A percentile compares a stretch with the other conserved stretches of the same genome.
These are phyloP conservation scores for Coffea canephora DNA, from an alignment of 257 asterid species.

Conservation along the genomic window DNA sequence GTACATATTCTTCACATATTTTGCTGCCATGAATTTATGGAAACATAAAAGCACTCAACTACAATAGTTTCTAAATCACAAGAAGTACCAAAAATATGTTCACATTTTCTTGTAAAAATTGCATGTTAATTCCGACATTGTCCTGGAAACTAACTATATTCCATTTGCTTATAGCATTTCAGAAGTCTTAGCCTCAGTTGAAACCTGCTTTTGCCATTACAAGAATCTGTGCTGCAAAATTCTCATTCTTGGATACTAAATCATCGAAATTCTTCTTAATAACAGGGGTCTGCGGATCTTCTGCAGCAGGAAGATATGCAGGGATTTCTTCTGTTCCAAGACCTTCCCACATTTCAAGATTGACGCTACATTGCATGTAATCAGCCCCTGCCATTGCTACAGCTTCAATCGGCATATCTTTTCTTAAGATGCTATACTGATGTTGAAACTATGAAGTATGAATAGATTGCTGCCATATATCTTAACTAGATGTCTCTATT, in stretches of 20 bases:
- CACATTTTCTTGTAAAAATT: too few relatives aligned
- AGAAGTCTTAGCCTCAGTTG: background rate
- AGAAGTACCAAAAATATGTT: too few relatives aligned
- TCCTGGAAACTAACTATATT: too few relatives aligned
- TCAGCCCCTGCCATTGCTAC: conserved; percentile 32
- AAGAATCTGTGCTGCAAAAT: background rate
- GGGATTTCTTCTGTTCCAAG: conserved; percentile 8
- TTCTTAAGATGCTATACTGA: background rate
- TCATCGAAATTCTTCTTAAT: background rate
- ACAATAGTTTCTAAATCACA: too few relatives aligned
- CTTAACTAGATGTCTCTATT: too few relatives aligned
- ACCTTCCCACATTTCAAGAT: conserved; percentile 17
- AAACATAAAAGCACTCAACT: too few relatives aligned
- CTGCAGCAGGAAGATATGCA: conserved; percentile 18
- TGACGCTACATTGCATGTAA: conserved; percentile 15
- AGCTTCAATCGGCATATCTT: conserved; percentile 28
- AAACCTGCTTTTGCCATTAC: background rate
- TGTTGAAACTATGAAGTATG: background rate
- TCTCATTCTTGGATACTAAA: background rate
- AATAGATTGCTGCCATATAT: too few relatives aligned
- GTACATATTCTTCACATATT: too few relatives aligned
- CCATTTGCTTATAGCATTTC: too few relatives aligned
- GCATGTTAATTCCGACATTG: background rate
- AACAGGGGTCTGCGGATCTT: background rate
- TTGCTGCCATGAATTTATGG: too few relatives aligned